Evolutionary conservation across 2,329 filamentous ascomycete genomes (phyloP), one percentile per base, ranked within the genome.

Genomic region (Zymoseptoria crescenta): DNA sequence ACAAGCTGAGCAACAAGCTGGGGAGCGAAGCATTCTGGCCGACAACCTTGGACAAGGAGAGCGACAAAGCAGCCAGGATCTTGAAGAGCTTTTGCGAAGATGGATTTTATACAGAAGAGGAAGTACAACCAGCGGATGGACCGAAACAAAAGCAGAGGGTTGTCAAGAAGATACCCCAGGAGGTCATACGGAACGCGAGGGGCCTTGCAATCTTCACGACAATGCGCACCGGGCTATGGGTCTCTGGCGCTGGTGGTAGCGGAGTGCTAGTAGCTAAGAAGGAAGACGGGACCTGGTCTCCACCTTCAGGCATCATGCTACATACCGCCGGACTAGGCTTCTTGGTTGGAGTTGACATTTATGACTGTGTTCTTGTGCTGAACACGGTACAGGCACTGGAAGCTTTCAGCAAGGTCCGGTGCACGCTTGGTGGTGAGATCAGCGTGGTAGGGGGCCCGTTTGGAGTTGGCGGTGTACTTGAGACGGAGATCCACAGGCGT

Each of bases 131-230:
- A 20, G 66, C 71, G 45, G 77, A 80, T 58, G 76, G 76, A 4
- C 82, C 83, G 64, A 78, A 83, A 73, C 80, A 81, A 60, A 86
- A 83, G 69, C 85, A 87, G 65, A 80, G 76, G 65, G 81, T 87
- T 53, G 70, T 89, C 55, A 90, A 93, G 75, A 94, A 91, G 76
- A 96, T 97, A 28, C 93, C 93, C 0, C 79, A 86, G 59, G 83
- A 77, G 69, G 90, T 96, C 59, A 90, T 97, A 67, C 85, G 89
- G 70, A 89, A 94, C 75, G 91, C 92, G 28, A 91, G 93, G 66
- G 93, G 91, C 9, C 82, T 97, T 59, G 92, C 91, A 57, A 89
- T 97, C 66, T 96, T 96, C 77, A 96, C 92, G 0, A 96, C 91
- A 29, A 96, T 96, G 91, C 87, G 93, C 60, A 93, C 90, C 13